Evolutionary conservation across 805 yeast species (phyloP).

Genomic region (Candida boidinii): DNA sequence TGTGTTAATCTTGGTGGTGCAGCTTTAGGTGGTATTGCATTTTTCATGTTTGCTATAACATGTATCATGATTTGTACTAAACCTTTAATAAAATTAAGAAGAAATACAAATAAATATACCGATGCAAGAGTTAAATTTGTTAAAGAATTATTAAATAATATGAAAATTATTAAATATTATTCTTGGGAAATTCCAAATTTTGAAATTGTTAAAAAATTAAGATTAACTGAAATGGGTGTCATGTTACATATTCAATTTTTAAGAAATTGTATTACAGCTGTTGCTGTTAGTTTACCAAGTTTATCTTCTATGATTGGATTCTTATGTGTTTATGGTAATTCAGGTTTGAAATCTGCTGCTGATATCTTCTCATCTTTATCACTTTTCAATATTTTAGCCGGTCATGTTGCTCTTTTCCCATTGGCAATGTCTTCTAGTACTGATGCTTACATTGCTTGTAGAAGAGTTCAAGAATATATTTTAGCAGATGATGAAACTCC

Average conservation of each 20-base stretch:
- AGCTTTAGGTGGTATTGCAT: constrained; percentile 61
- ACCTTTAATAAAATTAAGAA: constrained; percentile 46
- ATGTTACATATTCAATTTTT: constrained; percentile 57
- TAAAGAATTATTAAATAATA: constrained; percentile 69
- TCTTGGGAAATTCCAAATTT: constrained; percentile 87
- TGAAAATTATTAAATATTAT: constrained; percentile 79
- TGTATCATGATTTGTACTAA: constrained; percentile 39
- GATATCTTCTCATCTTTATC: constrained; percentile 63
- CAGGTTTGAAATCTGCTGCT: constrained; percentile 42
- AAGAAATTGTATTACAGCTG: constrained; percentile 54
- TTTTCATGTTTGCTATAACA: constrained; percentile 42
- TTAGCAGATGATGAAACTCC: constrained; percentile 30
- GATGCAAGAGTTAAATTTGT: constrained; percentile 70
- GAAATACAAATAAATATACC: constrained; percentile 51
- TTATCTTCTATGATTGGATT: constrained; percentile 62
- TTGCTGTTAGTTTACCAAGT: constrained; percentile 59
- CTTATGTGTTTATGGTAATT: constrained; percentile 29
- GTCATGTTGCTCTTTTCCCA: constrained; percentile 62
- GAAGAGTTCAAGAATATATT: constrained; percentile 46
- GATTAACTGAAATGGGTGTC: constrained; percentile 53
- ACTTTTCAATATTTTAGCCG: constrained; percentile 52
- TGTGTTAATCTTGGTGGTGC: constrained; percentile 63
- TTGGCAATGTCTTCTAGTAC: constrained; percentile 59
- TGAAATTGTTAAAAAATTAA: constrained; percentile 40
- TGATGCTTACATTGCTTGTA: constrained; percentile 56